phyloP scores from a whole-genome alignment of 331 rosid species.

The Erythrophleum ivorense region DNA sequence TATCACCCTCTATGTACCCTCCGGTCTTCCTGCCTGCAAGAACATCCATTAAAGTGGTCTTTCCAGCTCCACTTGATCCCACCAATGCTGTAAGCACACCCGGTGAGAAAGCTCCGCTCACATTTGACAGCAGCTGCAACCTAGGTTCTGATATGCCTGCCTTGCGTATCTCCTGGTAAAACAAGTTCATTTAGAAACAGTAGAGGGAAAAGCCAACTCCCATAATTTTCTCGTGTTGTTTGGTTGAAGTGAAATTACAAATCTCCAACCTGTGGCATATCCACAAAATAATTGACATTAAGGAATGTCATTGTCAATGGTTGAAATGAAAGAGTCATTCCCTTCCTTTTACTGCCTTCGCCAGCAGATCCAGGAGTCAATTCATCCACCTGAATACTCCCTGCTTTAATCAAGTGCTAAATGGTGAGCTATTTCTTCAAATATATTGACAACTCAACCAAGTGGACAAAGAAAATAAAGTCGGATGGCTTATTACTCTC shows the following conservation, averaged over 20 bases:
- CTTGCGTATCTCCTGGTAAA: conserved; percentile 58
- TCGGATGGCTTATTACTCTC: conserved; percentile 49
- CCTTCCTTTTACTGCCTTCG: conserved; percentile 52
- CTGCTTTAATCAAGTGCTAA: conserved; percentile 44
- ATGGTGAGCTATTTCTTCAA: conserved; percentile 28
- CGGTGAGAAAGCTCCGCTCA: conserved; percentile 86
- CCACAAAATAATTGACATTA: conserved; percentile 80
- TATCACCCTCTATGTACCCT: conserved; percentile 85
- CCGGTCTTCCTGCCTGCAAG: conserved; percentile 97
- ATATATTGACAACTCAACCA: conserved; percentile 23
- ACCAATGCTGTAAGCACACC: conserved; percentile 89
- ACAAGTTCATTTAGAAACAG: conserved; percentile 14
- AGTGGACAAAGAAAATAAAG: conserved; percentile 8
- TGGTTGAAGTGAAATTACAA: conserved; percentile 39
- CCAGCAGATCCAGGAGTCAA: conserved; percentile 28
- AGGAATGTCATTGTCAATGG: conserved; percentile 84
- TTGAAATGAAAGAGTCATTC: conserved; percentile 96
- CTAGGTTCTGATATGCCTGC: conserved; percentile 68
- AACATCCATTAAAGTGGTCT: conserved; percentile 95
- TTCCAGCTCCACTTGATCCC: conserved; percentile 95
- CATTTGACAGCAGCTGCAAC: conserved; percentile 76
- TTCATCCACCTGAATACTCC: conserved; percentile 33
- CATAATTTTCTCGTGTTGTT: conserved; percentile 19
- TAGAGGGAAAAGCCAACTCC: conserved; percentile 1
- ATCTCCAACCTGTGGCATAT: conserved; percentile 58